Evolutionary conservation across 805 yeast species (phyloP).

Genomic region (Kregervanrija pseudodelftensis): DNA sequence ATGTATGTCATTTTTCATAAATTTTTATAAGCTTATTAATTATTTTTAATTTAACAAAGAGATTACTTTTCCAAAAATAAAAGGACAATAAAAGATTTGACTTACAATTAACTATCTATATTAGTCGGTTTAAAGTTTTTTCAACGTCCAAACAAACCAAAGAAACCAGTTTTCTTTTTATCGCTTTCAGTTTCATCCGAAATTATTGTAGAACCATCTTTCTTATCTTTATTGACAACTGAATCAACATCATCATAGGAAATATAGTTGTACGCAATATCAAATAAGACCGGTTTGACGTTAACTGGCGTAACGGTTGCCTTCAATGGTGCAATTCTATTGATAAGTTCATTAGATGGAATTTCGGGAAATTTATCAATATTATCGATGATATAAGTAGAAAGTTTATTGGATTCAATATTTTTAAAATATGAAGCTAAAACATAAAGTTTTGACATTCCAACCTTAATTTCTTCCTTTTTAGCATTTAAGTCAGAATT

Average conservation of each 20-base stretch:
- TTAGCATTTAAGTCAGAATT: slow-evolving; percentile 27
- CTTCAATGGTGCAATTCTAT: slow-evolving; percentile 24
- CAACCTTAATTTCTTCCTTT: slow-evolving; percentile 12
- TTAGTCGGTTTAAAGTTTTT: no score
- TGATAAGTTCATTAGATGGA: slow-evolving; percentile 24
- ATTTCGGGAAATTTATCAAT: slow-evolving; percentile 23
- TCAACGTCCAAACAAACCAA: slow-evolving; percentile 62
- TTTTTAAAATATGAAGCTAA: slow-evolving; percentile 40
- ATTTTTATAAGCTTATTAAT: no score
- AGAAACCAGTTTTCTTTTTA: slow-evolving; percentile 56
- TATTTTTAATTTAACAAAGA: no score
- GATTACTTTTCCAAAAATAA: no score
- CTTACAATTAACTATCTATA: no score
- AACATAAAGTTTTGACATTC: slow-evolving; percentile 32
- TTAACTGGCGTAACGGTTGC: slow-evolving; percentile 50
- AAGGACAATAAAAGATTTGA: no score
- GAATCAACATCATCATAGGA: slow-evolving; percentile 34
- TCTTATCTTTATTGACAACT: slow-evolving; percentile 9
- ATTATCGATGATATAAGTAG: slow-evolving; percentile 21
- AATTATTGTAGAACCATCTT: slow-evolving; percentile 10
- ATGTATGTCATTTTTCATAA: no score
- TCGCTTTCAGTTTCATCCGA: slow-evolving; percentile 20
- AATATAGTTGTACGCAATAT: slow-evolving; percentile 80
- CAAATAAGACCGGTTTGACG: slow-evolving; percentile 87
- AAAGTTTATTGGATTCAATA: slow-evolving; percentile 7